Conservation (phyloP, 768 basidiomycete species). For the Tubosaeta sp. region DNA sequence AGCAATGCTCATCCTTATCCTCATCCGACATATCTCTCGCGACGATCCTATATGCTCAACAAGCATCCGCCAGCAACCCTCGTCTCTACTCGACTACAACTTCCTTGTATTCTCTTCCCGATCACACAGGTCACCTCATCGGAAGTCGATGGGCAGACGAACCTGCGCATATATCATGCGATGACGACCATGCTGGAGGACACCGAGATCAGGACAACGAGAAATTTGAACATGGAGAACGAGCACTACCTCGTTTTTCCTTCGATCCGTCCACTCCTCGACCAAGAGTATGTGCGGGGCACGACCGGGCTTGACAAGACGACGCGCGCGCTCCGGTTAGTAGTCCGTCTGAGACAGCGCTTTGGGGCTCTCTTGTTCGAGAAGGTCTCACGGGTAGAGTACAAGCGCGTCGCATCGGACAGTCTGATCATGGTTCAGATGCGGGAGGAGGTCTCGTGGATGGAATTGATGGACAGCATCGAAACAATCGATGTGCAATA, state of each 20-base stretch:
- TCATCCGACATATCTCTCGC: not conserved
- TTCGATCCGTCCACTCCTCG: slow-evolving; percentile 1
- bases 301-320: not conserved
- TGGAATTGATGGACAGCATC: not conserved
- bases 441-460: not conserved
- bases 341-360: slow-evolving; percentile 2
- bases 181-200: not conserved
- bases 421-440: not conserved
- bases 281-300: not conserved
- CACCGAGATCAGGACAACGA: not conserved
- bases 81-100: slow-evolving; percentile 1
- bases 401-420: slow-evolving; percentile 1
- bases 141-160: not conserved
- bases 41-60: not conserved
- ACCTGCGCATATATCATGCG: not conserved
- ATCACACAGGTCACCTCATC: not conserved
- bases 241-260: not conserved
- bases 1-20: not conserved
- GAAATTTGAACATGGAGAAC: not conserved
- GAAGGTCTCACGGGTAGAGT: not conserved
- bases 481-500: not conserved
- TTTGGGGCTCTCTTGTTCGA: slow-evolving; percentile 2
- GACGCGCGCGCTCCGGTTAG: not conserved
- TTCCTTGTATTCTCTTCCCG: not conserved
- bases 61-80: not conserved